phyloP scores from a whole-genome alignment of 1,284 basidiomycete genomes.

The Ceratobasidium sp. region DNA sequence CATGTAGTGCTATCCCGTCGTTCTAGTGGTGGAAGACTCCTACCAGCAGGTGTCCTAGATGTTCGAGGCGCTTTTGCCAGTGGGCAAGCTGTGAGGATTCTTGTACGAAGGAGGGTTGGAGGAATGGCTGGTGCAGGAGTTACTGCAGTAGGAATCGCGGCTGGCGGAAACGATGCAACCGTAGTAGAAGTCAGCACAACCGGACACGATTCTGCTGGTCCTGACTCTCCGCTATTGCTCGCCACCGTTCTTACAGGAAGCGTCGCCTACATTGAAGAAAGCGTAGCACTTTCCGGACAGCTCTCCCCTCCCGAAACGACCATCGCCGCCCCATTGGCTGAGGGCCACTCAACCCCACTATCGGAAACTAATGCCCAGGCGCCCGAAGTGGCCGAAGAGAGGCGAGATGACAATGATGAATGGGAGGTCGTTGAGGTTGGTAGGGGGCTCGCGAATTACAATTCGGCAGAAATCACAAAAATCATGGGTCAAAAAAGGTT shows the following conservation, averaged over 20 bases:
- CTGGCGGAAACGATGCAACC: constrained; percentile 61
- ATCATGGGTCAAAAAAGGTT: constrained; percentile 93
- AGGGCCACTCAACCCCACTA: neutral
- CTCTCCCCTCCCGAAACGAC: neutral
- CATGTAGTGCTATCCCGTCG: constrained; percentile 84
- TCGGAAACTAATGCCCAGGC: neutral
- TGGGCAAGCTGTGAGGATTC: constrained; percentile 91
- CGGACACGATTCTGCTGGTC: constrained; percentile 20
- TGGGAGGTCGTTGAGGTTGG: constrained; percentile 92
- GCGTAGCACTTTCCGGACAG: constrained; percentile 17
- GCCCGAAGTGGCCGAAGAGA: constrained; percentile 50
- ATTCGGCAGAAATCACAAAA: constrained; percentile 88
- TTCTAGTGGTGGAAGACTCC: constrained; percentile 88
- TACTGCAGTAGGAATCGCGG: constrained; percentile 33
- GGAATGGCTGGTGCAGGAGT: neutral
- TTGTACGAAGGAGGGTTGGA: constrained; percentile 59
- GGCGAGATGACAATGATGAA: constrained; percentile 57
- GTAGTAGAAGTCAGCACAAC: constrained; percentile 49
- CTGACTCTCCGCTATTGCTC: constrained; percentile 35
- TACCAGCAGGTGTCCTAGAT: constrained; percentile 89
- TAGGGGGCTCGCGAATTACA: constrained; percentile 94
- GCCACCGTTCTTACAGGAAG: constrained; percentile 33
- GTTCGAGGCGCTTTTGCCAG: constrained; percentile 92
- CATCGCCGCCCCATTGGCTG: neutral
- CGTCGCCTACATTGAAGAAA: constrained; percentile 24